phyloP scores from a whole-genome alignment of 2,329 filamentous ascomycete species.

The Cladosporium sphaerospermum region DNA sequence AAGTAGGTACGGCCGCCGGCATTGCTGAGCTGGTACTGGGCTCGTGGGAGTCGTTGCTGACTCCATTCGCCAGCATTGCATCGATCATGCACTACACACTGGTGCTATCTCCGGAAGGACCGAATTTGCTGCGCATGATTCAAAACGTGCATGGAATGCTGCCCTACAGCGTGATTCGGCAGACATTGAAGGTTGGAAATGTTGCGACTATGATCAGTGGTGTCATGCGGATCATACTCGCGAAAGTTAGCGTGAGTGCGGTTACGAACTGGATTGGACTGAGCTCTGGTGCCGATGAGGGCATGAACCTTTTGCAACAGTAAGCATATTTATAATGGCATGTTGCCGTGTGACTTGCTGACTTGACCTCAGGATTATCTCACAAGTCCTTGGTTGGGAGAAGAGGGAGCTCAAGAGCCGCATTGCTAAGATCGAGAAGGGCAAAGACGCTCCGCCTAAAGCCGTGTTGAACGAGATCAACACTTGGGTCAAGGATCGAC shows the following conservation, averaged over 20 bases:
- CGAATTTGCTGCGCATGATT: constrained; percentile 64
- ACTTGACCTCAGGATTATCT: constrained; percentile 55
- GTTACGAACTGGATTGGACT: constrained; percentile 75
- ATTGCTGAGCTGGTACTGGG: not conserved
- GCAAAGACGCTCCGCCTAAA: constrained; percentile 53
- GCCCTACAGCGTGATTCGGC: constrained; percentile 65
- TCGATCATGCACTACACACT: constrained; percentile 69
- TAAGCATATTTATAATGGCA: constrained; percentile 20
- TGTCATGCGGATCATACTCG: constrained; percentile 64
- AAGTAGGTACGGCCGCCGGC: constrained; percentile 47
- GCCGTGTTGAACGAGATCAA: constrained; percentile 57
- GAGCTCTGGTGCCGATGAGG: constrained; percentile 64
- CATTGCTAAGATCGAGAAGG: constrained; percentile 58
- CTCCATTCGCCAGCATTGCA: constrained; percentile 50
- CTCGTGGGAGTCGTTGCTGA: not conserved
- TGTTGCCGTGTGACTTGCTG: not conserved
- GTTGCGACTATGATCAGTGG: constrained; percentile 75
- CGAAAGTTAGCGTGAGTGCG: constrained; percentile 69
- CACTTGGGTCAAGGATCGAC: constrained; percentile 46
- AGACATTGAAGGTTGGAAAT: constrained; percentile 70
- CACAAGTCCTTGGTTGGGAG: constrained; percentile 67
- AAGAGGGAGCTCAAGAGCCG: constrained; percentile 62
- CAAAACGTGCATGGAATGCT: constrained; percentile 64
- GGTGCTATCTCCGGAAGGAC: constrained; percentile 67
- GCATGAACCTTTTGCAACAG: constrained; percentile 72